Evolutionary conservation across 352 stramenopile genomes (phyloP), one percentile per base, ranked within the genome.

Genomic region (Saprolegnia diclina): DNA sequence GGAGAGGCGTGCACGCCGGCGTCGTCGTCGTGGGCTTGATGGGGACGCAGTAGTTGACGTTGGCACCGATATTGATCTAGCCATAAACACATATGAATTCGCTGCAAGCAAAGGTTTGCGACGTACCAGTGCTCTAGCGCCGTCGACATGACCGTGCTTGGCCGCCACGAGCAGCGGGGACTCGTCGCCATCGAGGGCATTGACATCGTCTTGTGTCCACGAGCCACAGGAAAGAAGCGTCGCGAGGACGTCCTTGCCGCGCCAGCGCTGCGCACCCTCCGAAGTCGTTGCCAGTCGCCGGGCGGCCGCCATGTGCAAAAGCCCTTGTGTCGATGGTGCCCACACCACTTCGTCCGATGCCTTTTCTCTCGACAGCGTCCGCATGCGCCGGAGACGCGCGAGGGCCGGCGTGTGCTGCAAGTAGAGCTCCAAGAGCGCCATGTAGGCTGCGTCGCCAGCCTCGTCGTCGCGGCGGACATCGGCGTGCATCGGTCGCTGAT

Each of bases 241-340:
- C 9, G 24, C 21, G 11, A 61, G 40, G 18, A 40, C 40, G 40
- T 66, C 40, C 9, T 38, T 40, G 32, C 38, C 42, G 19, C 24
- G 19, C 38, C 57, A 48, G 18, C 29, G n/a, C 13, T 7, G 11
- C 1, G 42, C 3, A 7, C 42, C 42, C 3, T 48, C 42, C 42
- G 42, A 14, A 1, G 42, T n/a, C 13, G 13, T 48, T 48, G 18
- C 77, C 5, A 92, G 57, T 19, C 80, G 76, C 14, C 81, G 72
- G 54, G 79, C 76, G 0, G 80, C 77, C 5, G 82, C 79, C 5
- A 80, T 55, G 48, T 90, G 82, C 24, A 92, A 65, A 19, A 85
- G 76, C 1, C 81, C 82, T 24, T 79, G 68, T 52, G 3, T 22
- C 56, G 40, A 75, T 57, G 35, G 56, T 44, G 57, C 56, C 55